These are phyloP conservation scores for Starmerella floricola DNA, from an alignment of 805 yeast genomes.

Conservation along the genomic window DNA sequence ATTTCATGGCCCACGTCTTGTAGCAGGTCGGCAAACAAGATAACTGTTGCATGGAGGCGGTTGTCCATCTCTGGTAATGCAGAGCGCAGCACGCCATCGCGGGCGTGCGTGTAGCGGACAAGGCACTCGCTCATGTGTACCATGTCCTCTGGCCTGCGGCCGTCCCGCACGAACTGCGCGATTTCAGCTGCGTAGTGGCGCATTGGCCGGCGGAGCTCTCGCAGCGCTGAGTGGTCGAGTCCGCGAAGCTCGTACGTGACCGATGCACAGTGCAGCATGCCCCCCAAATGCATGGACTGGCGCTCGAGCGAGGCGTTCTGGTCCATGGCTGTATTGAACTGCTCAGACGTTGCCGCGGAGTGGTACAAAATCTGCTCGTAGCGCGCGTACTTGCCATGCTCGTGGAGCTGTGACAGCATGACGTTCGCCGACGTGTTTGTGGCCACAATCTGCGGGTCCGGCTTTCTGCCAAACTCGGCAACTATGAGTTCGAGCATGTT, in stretches of 20 bases:
- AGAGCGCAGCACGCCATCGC: conserved; percentile 4
- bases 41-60: conserved; percentile 75
- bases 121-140: neutral
- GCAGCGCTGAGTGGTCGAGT: neutral
- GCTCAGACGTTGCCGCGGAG: neutral
- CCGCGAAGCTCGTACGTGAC: neutral
- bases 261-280: conserved; percentile 43
- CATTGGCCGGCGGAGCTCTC: conserved; percentile 1
- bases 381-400: conserved; percentile 43
- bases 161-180: neutral
- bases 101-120: conserved; percentile 3
- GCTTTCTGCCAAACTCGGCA: conserved; percentile 31
- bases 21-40: conserved; percentile 58
- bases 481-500: conserved; percentile 39
- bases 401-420: conserved; percentile 32
- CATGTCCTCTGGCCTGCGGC: neutral
- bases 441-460: neutral
- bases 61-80: conserved; percentile 48
- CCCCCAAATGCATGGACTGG: conserved; percentile 48
- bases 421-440: conserved; percentile 5
- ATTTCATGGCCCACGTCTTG: conserved; percentile 36
- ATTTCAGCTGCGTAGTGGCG: neutral
- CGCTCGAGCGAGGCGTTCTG: conserved; percentile 35
- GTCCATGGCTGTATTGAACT: neutral
- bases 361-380: conserved; percentile 35